Evolutionary conservation across 345 rosid genomes (phyloP).

Genomic region (Pistacia vera): DNA sequence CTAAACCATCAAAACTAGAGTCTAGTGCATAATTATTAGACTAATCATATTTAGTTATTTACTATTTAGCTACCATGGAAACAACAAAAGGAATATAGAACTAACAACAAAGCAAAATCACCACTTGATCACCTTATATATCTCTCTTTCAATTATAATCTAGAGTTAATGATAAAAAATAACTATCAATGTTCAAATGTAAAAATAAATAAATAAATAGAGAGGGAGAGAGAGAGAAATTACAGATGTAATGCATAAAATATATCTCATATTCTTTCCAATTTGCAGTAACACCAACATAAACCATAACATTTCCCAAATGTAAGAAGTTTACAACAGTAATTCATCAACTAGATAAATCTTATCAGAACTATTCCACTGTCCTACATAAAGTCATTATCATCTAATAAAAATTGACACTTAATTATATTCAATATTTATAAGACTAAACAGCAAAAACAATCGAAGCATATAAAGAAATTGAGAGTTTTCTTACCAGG

Average conservation of each 20-base stretch:
- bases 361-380: not conserved
- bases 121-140: too few species aligned
- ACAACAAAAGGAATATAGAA: too few species aligned
- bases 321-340: not conserved
- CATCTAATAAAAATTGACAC: not conserved
- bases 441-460: not conserved
- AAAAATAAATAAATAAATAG: not conserved
- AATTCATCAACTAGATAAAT: not conserved
- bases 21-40: not conserved
- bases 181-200: too few species aligned
- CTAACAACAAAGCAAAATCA: too few species aligned
- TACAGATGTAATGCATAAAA: too few species aligned
- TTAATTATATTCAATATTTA: not conserved
- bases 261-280: too few species aligned
- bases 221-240: too few species aligned
- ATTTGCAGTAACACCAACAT: not conserved
- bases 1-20: too few species aligned
- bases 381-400: not conserved
- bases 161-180: too few species aligned
- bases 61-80: not conserved
- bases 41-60: not conserved
- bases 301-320: not conserved
- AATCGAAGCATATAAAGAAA: slow-evolving; percentile 3
- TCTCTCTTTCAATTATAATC: too few species aligned
- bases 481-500: slow-evolving; percentile 50